A percentile compares a stretch with the other conserved stretches of the same genome.
Conservation (phyloP, 2,329 filamentous ascomycete species). For the Colletotrichum lini region DNA sequence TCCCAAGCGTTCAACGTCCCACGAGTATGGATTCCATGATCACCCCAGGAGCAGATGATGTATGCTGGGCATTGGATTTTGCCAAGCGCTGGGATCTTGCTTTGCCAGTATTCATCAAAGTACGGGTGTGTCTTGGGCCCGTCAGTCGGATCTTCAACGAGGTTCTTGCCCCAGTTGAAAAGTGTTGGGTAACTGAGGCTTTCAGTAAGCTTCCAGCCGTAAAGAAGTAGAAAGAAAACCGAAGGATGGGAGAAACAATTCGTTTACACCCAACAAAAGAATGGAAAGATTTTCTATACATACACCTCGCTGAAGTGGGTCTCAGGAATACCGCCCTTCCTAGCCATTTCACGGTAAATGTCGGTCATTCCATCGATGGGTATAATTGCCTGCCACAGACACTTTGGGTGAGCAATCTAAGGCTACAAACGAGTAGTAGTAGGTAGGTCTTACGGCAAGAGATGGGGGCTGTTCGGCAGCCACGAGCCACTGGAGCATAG, state of each 20-base stretch:
- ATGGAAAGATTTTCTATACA: background rate
- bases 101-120: conserved; percentile 14
- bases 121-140: conserved; percentile 4
- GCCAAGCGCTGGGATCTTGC: background rate
- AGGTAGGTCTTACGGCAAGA: background rate
- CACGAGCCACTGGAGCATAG: conserved; percentile 3
- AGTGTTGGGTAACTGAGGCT: background rate
- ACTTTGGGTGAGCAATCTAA: background rate
- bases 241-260: background rate
- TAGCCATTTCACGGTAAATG: conserved; percentile 5
- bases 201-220: background rate
- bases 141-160: background rate
- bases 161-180: conserved; percentile 4
- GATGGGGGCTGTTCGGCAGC: conserved; percentile 5
- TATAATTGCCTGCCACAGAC: background rate
- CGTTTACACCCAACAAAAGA: background rate
- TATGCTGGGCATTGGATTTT: background rate
- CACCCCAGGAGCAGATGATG: background rate
- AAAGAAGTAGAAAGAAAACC: background rate
- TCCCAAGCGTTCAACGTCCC: background rate
- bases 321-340: conserved; percentile 2
- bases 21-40: background rate
- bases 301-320: conserved; percentile 6
- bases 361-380: conserved; percentile 10
- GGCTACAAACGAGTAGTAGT: background rate